These are phyloP conservation scores for Anaeromyces robustus DNA, from an alignment of 192 early-diverging fungal species.

Conservation along the genomic window DNA sequence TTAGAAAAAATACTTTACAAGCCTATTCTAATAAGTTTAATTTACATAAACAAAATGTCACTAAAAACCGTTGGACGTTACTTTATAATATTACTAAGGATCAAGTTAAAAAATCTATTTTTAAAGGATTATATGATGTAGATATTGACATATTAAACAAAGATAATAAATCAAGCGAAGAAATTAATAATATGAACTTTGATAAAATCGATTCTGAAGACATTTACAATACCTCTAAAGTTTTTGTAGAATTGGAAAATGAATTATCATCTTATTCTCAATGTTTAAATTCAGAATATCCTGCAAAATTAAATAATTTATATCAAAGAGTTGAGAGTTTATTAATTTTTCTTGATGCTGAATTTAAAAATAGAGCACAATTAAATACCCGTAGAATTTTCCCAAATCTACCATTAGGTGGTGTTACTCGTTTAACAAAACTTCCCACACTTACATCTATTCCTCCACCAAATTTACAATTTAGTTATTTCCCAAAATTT, in stretches of 20 bases:
- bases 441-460: neutral
- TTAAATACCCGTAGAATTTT: neutral
- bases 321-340: neutral
- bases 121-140: neutral
- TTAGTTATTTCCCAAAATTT: neutral
- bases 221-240: neutral
- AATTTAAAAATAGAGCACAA: neutral
- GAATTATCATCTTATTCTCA: neutral
- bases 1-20: neutral
- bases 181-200: no score
- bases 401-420: neutral
- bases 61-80: neutral
- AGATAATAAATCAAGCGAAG: neutral
- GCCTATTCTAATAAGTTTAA: neutral
- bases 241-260: neutral
- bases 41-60: neutral
- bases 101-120: neutral
- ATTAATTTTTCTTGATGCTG: neutral
- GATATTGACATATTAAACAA: neutral
- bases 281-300: neutral
- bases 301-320: neutral
- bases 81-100: neutral
- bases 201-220: neutral
- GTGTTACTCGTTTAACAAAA: neutral
- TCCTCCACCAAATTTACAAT: neutral